A percentile compares a stretch with the other conserved stretches of the same genome.
Conservation (phyloP, 2,329 filamentous ascomycete genomes). For the Penicillium sp. region DNA sequence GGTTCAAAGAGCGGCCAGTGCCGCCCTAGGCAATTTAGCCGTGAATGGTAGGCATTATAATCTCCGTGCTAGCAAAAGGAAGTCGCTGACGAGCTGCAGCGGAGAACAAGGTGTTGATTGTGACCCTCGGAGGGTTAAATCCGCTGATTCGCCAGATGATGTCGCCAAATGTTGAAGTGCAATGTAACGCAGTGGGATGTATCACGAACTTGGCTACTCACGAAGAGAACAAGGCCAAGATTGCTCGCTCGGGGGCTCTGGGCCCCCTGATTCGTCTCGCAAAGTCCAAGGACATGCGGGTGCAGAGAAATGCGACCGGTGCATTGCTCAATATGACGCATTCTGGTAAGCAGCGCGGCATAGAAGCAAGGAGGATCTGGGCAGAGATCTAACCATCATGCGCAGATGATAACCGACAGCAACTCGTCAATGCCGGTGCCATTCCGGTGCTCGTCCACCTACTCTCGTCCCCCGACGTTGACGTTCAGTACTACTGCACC, state of each 20-base stretch:
- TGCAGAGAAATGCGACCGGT: constrained; percentile 94
- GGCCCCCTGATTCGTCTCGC: constrained; percentile 85
- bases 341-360: constrained; percentile 59
- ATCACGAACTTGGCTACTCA: constrained; percentile 98
- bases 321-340: constrained; percentile 98
- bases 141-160: constrained; percentile 98
- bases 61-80: constrained; percentile 9
- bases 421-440: constrained; percentile 94
- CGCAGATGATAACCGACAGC: constrained; percentile 90
- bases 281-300: constrained; percentile 97
- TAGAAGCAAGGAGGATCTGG: too few relatives aligned
- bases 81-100: constrained; percentile 55
- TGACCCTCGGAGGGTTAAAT: constrained; percentile 79
- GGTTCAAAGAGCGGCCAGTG: constrained; percentile 92
- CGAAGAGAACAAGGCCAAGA: constrained; percentile 98
- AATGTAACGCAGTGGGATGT: constrained; percentile 97
- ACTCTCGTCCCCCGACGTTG: constrained; percentile 84
- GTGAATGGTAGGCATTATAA: constrained; percentile 71
- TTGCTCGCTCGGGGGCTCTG: constrained; percentile 87
- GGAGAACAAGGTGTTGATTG: constrained; percentile 96
- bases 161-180: constrained; percentile 94
- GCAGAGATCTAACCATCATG: constrained; percentile 1
- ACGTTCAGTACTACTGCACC: constrained; percentile 99
- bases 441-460: constrained; percentile 95
- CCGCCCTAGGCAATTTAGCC: constrained; percentile 88